A percentile compares a stretch with the other conserved stretches of the same genome.
Evolutionary conservation across 2,329 filamentous ascomycete species (phyloP).

Genomic region (Cordyceps cateniannulata): DNA sequence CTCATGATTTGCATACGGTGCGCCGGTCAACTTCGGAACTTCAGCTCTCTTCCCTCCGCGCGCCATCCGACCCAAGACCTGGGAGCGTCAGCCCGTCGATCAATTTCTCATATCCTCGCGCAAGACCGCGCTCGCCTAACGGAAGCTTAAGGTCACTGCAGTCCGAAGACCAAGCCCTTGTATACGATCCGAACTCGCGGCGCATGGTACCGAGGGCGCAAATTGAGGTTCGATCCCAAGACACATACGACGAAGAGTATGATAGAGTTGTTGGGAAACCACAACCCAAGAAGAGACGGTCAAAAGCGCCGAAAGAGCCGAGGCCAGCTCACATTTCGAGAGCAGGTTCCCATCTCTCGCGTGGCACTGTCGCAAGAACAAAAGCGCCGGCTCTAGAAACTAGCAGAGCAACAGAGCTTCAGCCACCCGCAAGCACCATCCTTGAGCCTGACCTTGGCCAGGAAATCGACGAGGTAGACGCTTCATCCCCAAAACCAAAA

Average conservation of each 20-base stretch:
- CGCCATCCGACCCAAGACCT: constrained; percentile 28
- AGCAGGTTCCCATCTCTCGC: constrained; percentile 39
- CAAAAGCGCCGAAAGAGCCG: constrained; percentile 34
- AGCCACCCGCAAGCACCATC: not conserved
- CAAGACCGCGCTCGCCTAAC: constrained; percentile 33
- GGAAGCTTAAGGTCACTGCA: constrained; percentile 9
- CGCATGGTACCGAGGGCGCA: constrained; percentile 49
- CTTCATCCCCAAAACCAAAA: not conserved
- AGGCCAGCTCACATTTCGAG: constrained; percentile 31
- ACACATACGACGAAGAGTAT: constrained; percentile 25
- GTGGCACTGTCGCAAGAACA: constrained; percentile 47
- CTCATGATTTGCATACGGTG: constrained; percentile 38
- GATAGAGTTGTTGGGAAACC: not conserved
- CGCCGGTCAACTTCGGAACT: constrained; percentile 39
- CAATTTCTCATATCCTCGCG: constrained; percentile 54
- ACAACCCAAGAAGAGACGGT: constrained; percentile 7
- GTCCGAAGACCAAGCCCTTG: constrained; percentile 36
- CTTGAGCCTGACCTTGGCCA: not conserved
- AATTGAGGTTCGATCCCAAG: constrained; percentile 36
- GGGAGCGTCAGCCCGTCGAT: constrained; percentile 46
- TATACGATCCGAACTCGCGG: constrained; percentile 61
- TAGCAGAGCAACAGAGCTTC: constrained; percentile 17
- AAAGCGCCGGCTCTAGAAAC: constrained; percentile 41
- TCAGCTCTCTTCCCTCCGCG: constrained; percentile 21
- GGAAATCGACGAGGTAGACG: constrained; percentile 4